These are phyloP conservation scores for Stygiomarasmius scandens DNA, from an alignment of 1,284 basidiomycete genomes.

Conservation along the genomic window DNA sequence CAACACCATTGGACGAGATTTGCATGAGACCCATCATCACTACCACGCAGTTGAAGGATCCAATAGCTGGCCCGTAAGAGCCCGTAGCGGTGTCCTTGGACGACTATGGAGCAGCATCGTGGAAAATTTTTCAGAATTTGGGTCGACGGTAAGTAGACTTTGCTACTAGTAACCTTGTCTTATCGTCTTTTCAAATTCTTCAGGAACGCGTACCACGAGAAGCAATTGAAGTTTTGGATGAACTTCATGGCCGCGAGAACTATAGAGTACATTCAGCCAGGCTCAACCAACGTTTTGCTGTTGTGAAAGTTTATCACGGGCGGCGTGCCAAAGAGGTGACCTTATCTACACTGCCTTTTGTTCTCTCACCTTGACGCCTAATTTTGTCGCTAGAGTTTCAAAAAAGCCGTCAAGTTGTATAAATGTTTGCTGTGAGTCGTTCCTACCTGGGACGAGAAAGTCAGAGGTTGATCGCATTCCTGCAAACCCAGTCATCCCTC, in stretches of 20 bases:
- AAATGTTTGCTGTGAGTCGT: not conserved
- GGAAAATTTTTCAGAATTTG: not conserved
- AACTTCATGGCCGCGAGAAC: not conserved
- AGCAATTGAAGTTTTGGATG: not conserved
- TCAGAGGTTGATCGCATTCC: not conserved
- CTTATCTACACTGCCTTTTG: not conserved
- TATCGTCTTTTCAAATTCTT: not conserved
- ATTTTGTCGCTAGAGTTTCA: not conserved
- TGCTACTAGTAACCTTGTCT: not conserved
- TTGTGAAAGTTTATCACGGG: not conserved
- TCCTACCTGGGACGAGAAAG: not conserved
- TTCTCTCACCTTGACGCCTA: not conserved
- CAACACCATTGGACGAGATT: too few relatives aligned
- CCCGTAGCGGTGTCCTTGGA: not conserved
- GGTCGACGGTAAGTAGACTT: not conserved
- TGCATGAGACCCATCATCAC: not conserved
- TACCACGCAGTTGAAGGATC: not conserved
- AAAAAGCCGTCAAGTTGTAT: not conserved
- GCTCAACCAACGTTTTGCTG: not conserved
- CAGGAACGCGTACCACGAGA: not conserved
- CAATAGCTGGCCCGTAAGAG: not conserved
- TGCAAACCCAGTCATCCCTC: not conserved
- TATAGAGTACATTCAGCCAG: not conserved
- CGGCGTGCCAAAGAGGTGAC: not conserved
- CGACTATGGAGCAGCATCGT: not conserved